A percentile compares a stretch with the other conserved stretches of the same genome.
These are phyloP conservation scores for Glycine soja DNA, from an alignment of 306 rosid species.

Conservation along the genomic window DNA sequence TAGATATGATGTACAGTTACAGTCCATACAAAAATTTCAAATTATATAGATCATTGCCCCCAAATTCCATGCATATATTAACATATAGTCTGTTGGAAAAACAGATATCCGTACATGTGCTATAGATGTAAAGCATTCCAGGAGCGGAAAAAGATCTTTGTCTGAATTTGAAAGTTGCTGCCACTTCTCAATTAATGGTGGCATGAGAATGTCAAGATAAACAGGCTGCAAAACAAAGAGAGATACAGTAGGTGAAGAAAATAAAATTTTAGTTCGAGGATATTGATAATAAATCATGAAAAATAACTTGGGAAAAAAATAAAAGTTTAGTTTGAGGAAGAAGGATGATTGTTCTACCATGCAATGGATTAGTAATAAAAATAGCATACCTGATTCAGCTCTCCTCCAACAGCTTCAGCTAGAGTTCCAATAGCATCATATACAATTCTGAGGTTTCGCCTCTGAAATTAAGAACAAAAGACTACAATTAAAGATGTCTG, in stretches of 20 bases:
- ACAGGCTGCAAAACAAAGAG: constrained; percentile 65
- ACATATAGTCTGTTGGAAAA: constrained; percentile 14
- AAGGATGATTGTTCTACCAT: constrained; percentile 10
- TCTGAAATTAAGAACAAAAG: constrained; percentile 56
- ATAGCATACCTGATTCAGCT: constrained; percentile 77
- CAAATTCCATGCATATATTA: constrained; percentile 26
- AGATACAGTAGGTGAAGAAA: constrained; percentile 40
- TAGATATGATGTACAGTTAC: constrained; percentile 34
- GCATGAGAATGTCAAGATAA: constrained; percentile 95
- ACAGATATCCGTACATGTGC: constrained; percentile 69
- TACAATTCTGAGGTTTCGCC: constrained; percentile 92
- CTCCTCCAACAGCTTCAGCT: constrained; percentile 97
- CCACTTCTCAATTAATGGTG: constrained; percentile 97
- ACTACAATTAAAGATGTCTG: constrained; percentile 37
- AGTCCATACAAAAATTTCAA: constrained; percentile 30
- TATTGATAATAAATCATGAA: constrained; percentile 8
- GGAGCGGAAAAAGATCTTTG: constrained; percentile 89
- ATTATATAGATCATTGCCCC: constrained; percentile 18
- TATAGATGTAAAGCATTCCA: constrained; percentile 97
- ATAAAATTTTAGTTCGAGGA: neutral
- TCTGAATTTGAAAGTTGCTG: constrained; percentile 93
- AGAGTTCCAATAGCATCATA: constrained; percentile 99
- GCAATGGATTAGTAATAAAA: constrained; percentile 18
- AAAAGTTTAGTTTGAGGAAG: constrained; percentile 2
- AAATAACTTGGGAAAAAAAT: constrained; percentile 19